A percentile compares a stretch with the other conserved stretches of the same genome.
phyloP scores from a whole-genome alignment of 805 yeast genomes.

The Candida endomychidarum region DNA sequence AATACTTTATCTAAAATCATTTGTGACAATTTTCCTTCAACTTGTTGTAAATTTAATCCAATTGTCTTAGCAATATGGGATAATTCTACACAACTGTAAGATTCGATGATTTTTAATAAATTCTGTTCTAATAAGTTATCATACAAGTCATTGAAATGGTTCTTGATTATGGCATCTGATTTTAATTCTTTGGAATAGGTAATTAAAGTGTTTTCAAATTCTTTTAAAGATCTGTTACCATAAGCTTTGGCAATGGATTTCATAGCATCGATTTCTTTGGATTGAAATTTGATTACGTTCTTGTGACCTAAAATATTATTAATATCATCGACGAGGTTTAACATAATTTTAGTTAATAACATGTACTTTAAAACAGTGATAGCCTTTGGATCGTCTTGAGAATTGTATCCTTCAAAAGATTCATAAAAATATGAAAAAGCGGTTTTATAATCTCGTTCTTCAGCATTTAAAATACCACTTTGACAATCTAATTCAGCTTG shows the following conservation, averaged over 20 bases:
- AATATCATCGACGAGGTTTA: conserved; percentile 82
- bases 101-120: conserved; percentile 90
- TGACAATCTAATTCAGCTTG: conserved; percentile 95
- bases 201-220: conserved; percentile 80
- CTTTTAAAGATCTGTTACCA: conserved; percentile 83
- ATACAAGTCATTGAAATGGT: conserved; percentile 89
- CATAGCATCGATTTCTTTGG: conserved; percentile 93
- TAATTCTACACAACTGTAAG: conserved; percentile 93
- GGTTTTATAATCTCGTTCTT: conserved; percentile 94
- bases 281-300: conserved; percentile 63
- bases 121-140: conserved; percentile 93
- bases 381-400: conserved; percentile 59
- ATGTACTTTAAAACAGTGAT: conserved; percentile 85
- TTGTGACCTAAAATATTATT: conserved; percentile 76
- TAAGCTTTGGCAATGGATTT: conserved; percentile 89
- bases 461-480: conserved; percentile 94
- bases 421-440: conserved; percentile 95
- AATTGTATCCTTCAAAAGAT: conserved; percentile 86
- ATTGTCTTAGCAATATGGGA: conserved; percentile 83
- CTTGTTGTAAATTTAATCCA: conserved; percentile 82
- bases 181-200: conserved; percentile 73
- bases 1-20: conserved; percentile 96
- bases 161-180: conserved; percentile 82
- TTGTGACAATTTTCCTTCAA: conserved; percentile 92
- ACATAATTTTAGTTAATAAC: conserved; percentile 91